phyloP scores from a whole-genome alignment of 495 filamentous ascomycete genomes.

The Amphirosellinia nigrospora region DNA sequence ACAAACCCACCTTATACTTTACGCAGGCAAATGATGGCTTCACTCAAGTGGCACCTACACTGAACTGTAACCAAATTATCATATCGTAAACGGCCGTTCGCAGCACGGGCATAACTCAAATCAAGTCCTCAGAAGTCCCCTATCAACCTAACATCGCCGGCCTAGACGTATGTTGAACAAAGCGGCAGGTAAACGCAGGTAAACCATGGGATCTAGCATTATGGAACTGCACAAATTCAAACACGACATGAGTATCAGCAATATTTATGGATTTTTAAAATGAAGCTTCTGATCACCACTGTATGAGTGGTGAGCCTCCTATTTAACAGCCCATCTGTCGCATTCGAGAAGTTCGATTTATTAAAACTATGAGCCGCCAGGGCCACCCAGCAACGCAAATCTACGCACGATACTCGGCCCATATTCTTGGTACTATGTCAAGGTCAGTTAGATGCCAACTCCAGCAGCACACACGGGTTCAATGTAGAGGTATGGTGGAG shows the following conservation, averaged over 20 bases:
- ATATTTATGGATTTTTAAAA: background rate
- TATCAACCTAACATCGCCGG: too few species aligned
- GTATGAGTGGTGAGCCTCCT: background rate
- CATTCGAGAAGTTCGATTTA: background rate
- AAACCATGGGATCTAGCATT: background rate
- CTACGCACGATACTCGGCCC: slow-evolving; percentile 94
- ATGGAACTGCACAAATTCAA: background rate
- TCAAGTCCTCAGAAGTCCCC: too few species aligned
- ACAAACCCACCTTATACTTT: too few species aligned
- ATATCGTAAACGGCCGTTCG: too few species aligned
- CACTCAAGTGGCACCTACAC: too few species aligned
- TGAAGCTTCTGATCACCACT: background rate
- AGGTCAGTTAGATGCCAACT: slow-evolving; percentile 29
- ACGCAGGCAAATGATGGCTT: too few species aligned
- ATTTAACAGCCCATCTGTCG: background rate
- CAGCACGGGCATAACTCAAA: too few species aligned
- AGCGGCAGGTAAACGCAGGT: too few species aligned
- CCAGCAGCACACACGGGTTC: background rate
- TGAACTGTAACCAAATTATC: too few species aligned
- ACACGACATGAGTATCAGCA: background rate
- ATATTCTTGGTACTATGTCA: slow-evolving; percentile 81
- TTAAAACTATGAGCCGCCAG: slow-evolving; percentile 64
- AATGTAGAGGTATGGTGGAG: too few species aligned
- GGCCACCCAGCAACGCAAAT: slow-evolving; percentile 92
- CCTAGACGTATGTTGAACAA: too few species aligned